Evolutionary conservation across 2,329 filamentous ascomycete genomes (phyloP), one percentile per base, ranked within the genome.

Genomic region (Diaporthe nobilis): DNA sequence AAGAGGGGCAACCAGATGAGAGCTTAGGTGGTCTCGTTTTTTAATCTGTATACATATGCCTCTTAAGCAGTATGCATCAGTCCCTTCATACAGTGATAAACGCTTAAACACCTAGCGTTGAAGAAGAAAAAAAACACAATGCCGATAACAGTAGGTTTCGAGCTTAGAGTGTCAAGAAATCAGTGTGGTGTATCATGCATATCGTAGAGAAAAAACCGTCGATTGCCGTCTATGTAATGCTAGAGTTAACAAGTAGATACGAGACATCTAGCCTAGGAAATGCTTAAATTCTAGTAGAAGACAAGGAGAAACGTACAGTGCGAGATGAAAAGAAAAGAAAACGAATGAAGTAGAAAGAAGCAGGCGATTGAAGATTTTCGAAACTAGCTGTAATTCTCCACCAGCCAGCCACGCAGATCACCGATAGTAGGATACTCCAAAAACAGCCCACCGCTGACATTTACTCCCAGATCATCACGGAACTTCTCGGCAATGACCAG

Each of bases 341-440:
- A 34, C 1, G 8, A 34, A 34, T 34, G 10, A 34, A 34, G 34
- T 17, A 60, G 1, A n/a, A 60, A n/a, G 20, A 39, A 22, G 4
- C 31, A 13, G 10, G 10, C 57, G 8, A 12, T n/a, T 13, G n/a
- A 53, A 22, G 3, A 13, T n/a, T 6, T 39, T 37, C 31, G 22
- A 7, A 6, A 60, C 53, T 68, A 74, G 28, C 72, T 67, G 17
- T 74, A 74, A 17, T 74, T 68, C 25, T 74, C 72, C 17, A 68
- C 12, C 51, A 74, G 20, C 72, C 72, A 74, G 22, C 49, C 49
- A 10, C 72, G 60, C 39, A 74, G 42, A 51, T 70, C 72, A 20
- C 72, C 72, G 13, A 74, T 63, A 39, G 57, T 60, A 15, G 57
- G 57, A 17, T 60, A 60, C 34, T 60, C 63, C 63, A 67, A 37